Conservation (phyloP, 2,329 filamentous ascomycete species). For the Diplocarpon rosae region DNA sequence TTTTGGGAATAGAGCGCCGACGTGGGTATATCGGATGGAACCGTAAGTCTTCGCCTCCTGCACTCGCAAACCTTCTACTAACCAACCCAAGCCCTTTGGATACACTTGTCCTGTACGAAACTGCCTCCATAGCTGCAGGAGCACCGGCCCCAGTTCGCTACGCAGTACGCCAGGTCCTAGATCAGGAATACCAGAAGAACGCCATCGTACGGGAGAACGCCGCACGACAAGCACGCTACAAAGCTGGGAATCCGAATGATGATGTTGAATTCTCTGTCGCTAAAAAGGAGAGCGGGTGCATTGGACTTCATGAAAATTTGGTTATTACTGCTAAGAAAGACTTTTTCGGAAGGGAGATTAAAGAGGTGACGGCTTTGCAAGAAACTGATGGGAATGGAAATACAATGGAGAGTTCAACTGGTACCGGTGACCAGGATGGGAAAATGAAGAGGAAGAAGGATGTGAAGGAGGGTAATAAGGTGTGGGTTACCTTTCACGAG, state of each 20-base stretch:
- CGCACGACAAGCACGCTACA: constrained; percentile 53
- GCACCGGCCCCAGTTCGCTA: constrained; percentile 68
- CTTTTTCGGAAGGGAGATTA: constrained; percentile 72
- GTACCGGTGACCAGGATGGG: constrained; percentile 41
- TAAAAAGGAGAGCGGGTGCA: constrained; percentile 16
- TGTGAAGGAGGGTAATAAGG: constrained; percentile 42
- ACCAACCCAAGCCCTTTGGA: constrained; percentile 51
- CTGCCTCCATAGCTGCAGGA: constrained; percentile 43
- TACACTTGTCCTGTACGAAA: constrained; percentile 62
- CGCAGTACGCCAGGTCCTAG: constrained; percentile 83
- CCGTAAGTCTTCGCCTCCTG: constrained; percentile 48
- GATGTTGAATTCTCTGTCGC: constrained; percentile 22
- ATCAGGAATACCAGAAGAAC: constrained; percentile 76
- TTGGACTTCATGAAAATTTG: constrained; percentile 14
- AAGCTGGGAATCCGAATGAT: constrained; percentile 35
- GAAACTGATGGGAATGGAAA: constrained; percentile 38
- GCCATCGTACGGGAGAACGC: constrained; percentile 54
- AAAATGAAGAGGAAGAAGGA: constrained; percentile 26
- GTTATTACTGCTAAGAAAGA: constrained; percentile 51
- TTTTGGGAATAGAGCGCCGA: constrained; percentile 41
- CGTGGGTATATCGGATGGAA: constrained; percentile 90
- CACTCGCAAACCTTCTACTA: no score
- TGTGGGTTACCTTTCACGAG: constrained; percentile 86
- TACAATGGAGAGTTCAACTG: constrained; percentile 21
- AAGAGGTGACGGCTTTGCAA: constrained; percentile 31